phyloP scores from a whole-genome alignment of 257 asterid genomes.

The Nicotiana knightiana region DNA sequence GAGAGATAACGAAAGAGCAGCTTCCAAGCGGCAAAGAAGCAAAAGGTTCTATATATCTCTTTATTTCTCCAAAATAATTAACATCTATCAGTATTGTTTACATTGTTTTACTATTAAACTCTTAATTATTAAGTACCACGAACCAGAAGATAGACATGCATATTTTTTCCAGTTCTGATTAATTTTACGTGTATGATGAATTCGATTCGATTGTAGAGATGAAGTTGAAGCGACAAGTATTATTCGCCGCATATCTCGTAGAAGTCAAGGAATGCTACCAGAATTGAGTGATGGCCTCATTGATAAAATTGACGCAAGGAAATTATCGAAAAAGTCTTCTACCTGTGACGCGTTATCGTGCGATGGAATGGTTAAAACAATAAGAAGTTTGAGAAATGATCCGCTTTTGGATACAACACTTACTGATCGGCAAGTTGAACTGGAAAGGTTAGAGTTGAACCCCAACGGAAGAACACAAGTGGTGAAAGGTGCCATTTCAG shows the following conservation, averaged over 20 bases:
- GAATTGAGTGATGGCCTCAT: conserved; percentile 5
- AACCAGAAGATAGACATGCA: background rate
- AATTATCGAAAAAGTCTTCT: conserved; percentile 23
- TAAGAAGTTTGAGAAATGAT: conserved; percentile 21
- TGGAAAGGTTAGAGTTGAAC: conserved; percentile 46
- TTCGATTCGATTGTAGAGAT: conserved; percentile 35
- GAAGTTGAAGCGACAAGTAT: conserved; percentile 42
- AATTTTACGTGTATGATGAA: too few relatives aligned
- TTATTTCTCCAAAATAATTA: background rate
- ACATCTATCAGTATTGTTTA: background rate
- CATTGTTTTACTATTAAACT: too few relatives aligned
- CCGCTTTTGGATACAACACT: background rate
- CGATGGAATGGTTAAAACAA: conserved; percentile 27
- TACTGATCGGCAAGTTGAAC: conserved; percentile 27
- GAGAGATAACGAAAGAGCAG: background rate
- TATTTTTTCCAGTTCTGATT: background rate
- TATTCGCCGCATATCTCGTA: conserved; percentile 70
- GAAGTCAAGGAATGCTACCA: conserved; percentile 72
- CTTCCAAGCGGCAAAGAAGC: background rate
- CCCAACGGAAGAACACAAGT: conserved; percentile 53
- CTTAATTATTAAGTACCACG: too few relatives aligned
- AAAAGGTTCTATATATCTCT: background rate
- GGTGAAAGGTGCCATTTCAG: conserved; percentile 64
- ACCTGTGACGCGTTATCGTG: conserved; percentile 37
- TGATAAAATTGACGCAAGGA: background rate